phyloP scores from a whole-genome alignment of 352 stramenopile species.

The Phytophthora agathidicida region DNA sequence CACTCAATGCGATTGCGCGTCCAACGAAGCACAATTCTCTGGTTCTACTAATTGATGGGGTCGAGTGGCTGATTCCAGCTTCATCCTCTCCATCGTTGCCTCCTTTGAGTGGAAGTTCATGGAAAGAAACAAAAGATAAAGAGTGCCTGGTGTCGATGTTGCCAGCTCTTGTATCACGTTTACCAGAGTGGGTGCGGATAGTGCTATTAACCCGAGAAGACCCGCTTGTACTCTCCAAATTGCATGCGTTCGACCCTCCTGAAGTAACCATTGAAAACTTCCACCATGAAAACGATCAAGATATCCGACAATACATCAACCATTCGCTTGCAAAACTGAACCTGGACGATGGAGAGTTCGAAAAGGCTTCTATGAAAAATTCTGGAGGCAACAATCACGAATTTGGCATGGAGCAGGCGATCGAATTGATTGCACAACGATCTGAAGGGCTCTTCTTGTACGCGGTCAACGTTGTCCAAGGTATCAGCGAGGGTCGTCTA shows the following conservation, averaged over 20 bases:
- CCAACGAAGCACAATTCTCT: slow-evolving; percentile 55
- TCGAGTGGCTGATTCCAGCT: slow-evolving; percentile 55
- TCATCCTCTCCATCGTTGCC: slow-evolving; percentile 24
- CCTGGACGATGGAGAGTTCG: slow-evolving; percentile 12
- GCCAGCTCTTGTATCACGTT: slow-evolving; percentile 47
- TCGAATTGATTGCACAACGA: slow-evolving; percentile 56
- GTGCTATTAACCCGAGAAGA: slow-evolving; percentile 74
- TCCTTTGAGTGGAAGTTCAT: slow-evolving; percentile 13
- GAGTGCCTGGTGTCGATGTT: slow-evolving; percentile 71
- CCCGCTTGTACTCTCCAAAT: slow-evolving; percentile 54
- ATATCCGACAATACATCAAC: slow-evolving; percentile 42
- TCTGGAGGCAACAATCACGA: slow-evolving; percentile 7
- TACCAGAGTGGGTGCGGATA: slow-evolving; percentile 73
- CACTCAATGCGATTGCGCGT: slow-evolving; percentile 69
- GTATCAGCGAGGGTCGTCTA: slow-evolving; percentile 57
- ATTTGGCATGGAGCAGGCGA: slow-evolving; percentile 35
- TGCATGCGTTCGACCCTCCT: slow-evolving; percentile 55
- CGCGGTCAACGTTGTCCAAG: slow-evolving; percentile 78
- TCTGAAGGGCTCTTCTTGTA: slow-evolving; percentile 78
- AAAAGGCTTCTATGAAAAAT: slow-evolving; percentile 2
- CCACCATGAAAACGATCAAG: slow-evolving; percentile 50
- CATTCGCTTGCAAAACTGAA: slow-evolving; percentile 28
- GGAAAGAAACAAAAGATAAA: slow-evolving; percentile 30
- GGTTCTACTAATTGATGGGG: slow-evolving; percentile 69
- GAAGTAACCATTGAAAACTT: slow-evolving; percentile 54